These are phyloP conservation scores for Physaria fendleri DNA, from an alignment of 345 rosid species.

Conservation along the genomic window DNA sequence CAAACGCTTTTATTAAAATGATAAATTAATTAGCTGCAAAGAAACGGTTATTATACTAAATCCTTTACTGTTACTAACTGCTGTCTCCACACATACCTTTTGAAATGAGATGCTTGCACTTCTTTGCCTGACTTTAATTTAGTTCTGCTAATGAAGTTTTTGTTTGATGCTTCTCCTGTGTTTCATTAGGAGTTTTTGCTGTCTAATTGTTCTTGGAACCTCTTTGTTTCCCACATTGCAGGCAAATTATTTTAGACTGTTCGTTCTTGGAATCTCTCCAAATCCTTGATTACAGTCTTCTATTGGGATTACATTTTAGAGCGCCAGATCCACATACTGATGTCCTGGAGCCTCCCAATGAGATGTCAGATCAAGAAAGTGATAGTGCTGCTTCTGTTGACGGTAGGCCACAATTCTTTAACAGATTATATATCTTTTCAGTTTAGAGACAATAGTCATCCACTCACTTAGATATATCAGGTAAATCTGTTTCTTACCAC, in stretches of 20 bases:
- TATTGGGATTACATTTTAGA: slow-evolving; percentile 80
- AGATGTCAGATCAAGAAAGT: slow-evolving; percentile 37
- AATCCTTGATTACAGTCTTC: slow-evolving; percentile 82
- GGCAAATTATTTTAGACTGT: slow-evolving; percentile 71
- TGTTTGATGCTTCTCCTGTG: slow-evolving; percentile 2
- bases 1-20: background rate
- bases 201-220: slow-evolving; percentile 1
- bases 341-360: slow-evolving; percentile 41
- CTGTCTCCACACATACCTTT: background rate
- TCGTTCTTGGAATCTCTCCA: slow-evolving; percentile 71
- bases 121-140: background rate
- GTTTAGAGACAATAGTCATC: background rate
- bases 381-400: slow-evolving; percentile 33
- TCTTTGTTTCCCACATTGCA: slow-evolving; percentile 32
- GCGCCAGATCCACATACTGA: slow-evolving; percentile 60
- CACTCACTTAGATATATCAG: background rate
- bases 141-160: background rate
- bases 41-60: background rate
- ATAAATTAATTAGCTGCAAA: background rate
- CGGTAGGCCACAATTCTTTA: slow-evolving; percentile 35
- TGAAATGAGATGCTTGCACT: background rate
- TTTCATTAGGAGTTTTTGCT: too few relatives aligned
- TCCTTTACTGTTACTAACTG: background rate
- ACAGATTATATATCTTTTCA: background rate
- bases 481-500: background rate